phyloP scores from a whole-genome alignment of 805 yeast species.

The Starmerella bacillaris region DNA sequence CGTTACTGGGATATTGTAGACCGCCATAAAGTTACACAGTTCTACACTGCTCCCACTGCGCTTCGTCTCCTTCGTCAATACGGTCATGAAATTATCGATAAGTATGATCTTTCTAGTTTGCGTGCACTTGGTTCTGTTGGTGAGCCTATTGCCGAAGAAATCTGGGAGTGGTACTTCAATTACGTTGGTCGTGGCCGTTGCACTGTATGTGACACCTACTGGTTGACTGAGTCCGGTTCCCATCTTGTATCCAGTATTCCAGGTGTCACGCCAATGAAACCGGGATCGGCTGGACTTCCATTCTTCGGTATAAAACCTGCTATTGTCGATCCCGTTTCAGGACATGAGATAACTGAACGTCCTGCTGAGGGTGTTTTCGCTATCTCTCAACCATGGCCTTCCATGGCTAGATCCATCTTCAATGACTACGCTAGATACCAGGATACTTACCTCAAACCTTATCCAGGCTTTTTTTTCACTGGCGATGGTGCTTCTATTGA shows the following conservation, averaged over 20 bases:
- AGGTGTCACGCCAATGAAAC: conserved; percentile 86
- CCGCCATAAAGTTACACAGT: conserved; percentile 78
- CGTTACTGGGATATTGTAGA: conserved; percentile 95
- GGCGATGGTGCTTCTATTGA: conserved; percentile 99
- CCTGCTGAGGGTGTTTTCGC: conserved; percentile 96
- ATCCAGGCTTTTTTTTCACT: conserved; percentile 84
- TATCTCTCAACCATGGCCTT: conserved; percentile 84
- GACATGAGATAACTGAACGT: conserved; percentile 64
- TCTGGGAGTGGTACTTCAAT: conserved; percentile 97
- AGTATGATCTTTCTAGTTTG: conserved; percentile 67
- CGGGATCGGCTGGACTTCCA: conserved; percentile 93
- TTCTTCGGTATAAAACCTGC: conserved; percentile 87
- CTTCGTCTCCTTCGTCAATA: conserved; percentile 77
- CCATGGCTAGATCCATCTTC: conserved; percentile 94
- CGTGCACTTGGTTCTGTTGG: conserved; percentile 95
- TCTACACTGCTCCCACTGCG: conserved; percentile 98
- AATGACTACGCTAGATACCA: conserved; percentile 69
- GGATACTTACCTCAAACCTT: conserved; percentile 85
- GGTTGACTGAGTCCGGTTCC: conserved; percentile 98
- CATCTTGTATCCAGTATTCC: conserved; percentile 89
- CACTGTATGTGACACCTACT: conserved; percentile 88
- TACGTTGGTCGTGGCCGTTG: conserved; percentile 78
- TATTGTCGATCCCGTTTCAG: conserved; percentile 84
- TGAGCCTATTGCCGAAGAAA: conserved; percentile 94
- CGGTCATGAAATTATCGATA: conserved; percentile 68